Evolutionary conservation across 768 basidiomycete species (phyloP).

Genomic region (Agaricus bisporus): DNA sequence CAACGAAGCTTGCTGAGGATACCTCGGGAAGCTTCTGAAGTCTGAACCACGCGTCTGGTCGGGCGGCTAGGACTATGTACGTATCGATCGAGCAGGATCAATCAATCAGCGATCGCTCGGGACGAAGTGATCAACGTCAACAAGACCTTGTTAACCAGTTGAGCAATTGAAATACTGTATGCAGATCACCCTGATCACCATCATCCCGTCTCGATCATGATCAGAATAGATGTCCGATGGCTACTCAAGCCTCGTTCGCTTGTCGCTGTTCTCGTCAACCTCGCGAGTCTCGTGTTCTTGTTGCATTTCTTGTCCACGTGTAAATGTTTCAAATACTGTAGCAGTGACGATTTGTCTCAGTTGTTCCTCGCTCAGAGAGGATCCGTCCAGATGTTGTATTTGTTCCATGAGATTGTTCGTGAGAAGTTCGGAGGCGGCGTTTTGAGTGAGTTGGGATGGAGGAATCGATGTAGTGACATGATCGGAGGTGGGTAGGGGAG

Average conservation of each 20-base stretch:
- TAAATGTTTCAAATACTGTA: constrained; percentile 63
- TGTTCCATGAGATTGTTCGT: constrained; percentile 61
- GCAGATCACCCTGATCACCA: constrained; percentile 8
- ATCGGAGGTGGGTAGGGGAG: neutral
- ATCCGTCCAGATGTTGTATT: constrained; percentile 55
- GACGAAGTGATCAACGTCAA: constrained; percentile 5
- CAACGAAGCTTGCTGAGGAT: neutral
- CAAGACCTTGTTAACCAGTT: neutral
- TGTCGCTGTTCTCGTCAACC: constrained; percentile 18
- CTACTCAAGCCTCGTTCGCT: constrained; percentile 26
- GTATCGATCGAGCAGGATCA: neutral
- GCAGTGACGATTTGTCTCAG: constrained; percentile 55
- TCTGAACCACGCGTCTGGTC: neutral
- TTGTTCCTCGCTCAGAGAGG: constrained; percentile 62
- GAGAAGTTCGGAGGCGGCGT: constrained; percentile 62
- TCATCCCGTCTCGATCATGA: constrained; percentile 11
- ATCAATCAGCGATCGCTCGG: constrained; percentile 8
- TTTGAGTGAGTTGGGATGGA: constrained; percentile 64
- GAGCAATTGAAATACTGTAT: constrained; percentile 12
- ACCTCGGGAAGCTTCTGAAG: neutral
- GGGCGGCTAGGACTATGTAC: neutral
- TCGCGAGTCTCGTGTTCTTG: constrained; percentile 16
- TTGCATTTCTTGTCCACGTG: constrained; percentile 52
- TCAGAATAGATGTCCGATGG: constrained; percentile 13
- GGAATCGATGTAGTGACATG: constrained; percentile 14